Percentiles rank a stretch among this genome's conserved stretches.
Conservation (phyloP, 1,139 yeast genomes). For the Lodderomyces theae region DNA sequence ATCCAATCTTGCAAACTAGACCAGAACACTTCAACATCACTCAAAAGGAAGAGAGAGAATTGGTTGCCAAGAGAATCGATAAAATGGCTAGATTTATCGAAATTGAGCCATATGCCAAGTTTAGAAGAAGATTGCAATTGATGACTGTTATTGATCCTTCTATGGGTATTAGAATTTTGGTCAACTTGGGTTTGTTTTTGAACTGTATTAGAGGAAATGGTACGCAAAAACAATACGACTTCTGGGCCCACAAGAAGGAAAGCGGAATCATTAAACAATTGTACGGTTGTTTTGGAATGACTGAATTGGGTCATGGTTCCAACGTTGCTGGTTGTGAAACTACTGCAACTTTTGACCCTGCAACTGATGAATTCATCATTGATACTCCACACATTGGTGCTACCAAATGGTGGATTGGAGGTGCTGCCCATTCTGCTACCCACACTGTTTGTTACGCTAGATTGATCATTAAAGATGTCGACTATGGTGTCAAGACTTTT, state of each 20-base stretch:
- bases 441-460: constrained; percentile 83
- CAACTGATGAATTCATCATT: constrained; percentile 64
- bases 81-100: constrained; percentile 46
- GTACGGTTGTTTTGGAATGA: constrained; percentile 93
- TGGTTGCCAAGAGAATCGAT: constrained; percentile 44
- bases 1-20: constrained; percentile 41
- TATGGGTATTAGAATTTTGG: constrained; percentile 47
- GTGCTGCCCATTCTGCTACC: constrained; percentile 92
- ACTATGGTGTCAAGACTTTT: constrained; percentile 87
- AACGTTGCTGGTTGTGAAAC: constrained; percentile 92
- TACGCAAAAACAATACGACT: constrained; percentile 53
- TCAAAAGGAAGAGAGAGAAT: constrained; percentile 41
- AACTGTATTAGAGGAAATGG: constrained; percentile 51
- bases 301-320: constrained; percentile 92
- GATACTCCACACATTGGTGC: constrained; percentile 90
- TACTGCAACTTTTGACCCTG: constrained; percentile 75
- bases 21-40: constrained; percentile 38
- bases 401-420: constrained; percentile 98
- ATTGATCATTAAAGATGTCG: constrained; percentile 74
- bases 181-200: constrained; percentile 50
- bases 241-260: constrained; percentile 76
- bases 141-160: constrained; percentile 51
- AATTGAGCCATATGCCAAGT: constrained; percentile 33
- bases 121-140: constrained; percentile 39
- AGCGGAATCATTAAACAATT: constrained; percentile 62